Evolutionary conservation across 345 rosid genomes (phyloP).

Genomic region (Anastatica hierochuntica): DNA sequence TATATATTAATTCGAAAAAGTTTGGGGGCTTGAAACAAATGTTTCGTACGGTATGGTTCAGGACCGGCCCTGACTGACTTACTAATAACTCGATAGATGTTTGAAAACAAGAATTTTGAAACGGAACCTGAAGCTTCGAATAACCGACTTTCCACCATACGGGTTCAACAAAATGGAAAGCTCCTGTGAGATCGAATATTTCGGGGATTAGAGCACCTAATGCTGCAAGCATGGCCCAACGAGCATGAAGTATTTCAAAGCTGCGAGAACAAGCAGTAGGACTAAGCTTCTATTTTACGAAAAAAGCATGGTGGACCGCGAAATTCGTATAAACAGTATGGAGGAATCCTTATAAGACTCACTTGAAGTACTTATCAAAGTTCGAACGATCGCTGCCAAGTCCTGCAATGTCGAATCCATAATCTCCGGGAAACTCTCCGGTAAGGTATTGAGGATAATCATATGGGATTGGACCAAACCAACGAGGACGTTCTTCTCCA

Average conservation of each 20-base stretch:
- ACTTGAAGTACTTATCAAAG: slow-evolving; percentile 72
- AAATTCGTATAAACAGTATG: no score
- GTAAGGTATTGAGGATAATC: slow-evolving; percentile 64
- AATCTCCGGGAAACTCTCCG: slow-evolving; percentile 87
- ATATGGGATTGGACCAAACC: slow-evolving; percentile 91
- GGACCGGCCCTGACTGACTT: no score
- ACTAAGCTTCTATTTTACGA: no score
- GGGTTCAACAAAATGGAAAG: slow-evolving; percentile 74
- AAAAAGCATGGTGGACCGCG: no score
- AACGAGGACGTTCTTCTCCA: slow-evolving; percentile 80
- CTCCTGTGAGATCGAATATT: slow-evolving; percentile 55
- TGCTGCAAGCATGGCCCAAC: slow-evolving; percentile 98
- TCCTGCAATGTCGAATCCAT: slow-evolving; percentile 87
- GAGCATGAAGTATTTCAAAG: slow-evolving; percentile 90
- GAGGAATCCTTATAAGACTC: no score
- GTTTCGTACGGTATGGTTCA: no score
- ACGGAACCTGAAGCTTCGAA: slow-evolving; percentile 79
- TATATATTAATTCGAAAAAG: no score
- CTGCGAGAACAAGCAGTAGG: slow-evolving; percentile 29
- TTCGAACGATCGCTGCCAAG: slow-evolving; percentile 51
- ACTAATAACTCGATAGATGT: no score
- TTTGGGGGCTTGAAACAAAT: no score
- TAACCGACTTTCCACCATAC: slow-evolving; percentile 97
- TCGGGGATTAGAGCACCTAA: slow-evolving; percentile 84
- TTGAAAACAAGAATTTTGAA: no score